Percentiles rank a stretch among this genome's conserved stretches.
Conservation (phyloP, 768 basidiomycete species). For the Trametes cinnabarina region DNA sequence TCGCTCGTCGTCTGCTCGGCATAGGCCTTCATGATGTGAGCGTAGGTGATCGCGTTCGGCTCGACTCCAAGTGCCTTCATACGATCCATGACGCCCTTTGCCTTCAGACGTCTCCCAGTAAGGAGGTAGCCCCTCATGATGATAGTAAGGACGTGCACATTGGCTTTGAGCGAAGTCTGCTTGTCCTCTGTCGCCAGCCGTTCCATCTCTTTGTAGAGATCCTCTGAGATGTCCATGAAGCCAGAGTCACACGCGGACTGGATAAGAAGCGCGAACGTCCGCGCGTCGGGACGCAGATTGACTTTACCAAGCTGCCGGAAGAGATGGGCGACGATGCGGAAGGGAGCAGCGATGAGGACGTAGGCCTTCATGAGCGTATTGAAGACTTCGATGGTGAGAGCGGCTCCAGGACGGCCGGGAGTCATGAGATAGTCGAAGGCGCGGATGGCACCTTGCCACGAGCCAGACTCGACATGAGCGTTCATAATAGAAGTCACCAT, state of each 20-base stretch:
- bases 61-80: slow-evolving; percentile 66
- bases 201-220: slow-evolving; percentile 72
- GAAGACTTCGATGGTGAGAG: slow-evolving; percentile 58
- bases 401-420: slow-evolving; percentile 34
- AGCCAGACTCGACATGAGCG: slow-evolving; percentile 76
- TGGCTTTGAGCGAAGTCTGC: slow-evolving; percentile 42
- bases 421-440: slow-evolving; percentile 61
- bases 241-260: slow-evolving; percentile 79
- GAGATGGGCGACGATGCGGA: slow-evolving; percentile 54
- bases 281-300: slow-evolving; percentile 54
- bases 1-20: slow-evolving; percentile 46
- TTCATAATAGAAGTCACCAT: slow-evolving; percentile 78
- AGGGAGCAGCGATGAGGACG: slow-evolving; percentile 77
- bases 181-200: slow-evolving; percentile 33
- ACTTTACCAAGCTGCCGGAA: slow-evolving; percentile 55
- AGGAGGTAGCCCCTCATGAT: slow-evolving; percentile 74
- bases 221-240: slow-evolving; percentile 57
- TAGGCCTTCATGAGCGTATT: slow-evolving; percentile 85
- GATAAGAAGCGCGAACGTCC: slow-evolving; percentile 72
- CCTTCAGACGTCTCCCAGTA: slow-evolving; percentile 46
- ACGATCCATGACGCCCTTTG: slow-evolving; percentile 65
- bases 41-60: slow-evolving; percentile 68
- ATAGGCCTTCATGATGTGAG: slow-evolving; percentile 63
- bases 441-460: slow-evolving; percentile 73
- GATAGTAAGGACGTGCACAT: slow-evolving; percentile 65